A percentile compares a stretch with the other conserved stretches of the same genome.
These are phyloP conservation scores for Fusarium denticulatum DNA, from an alignment of 2,329 filamentous ascomycete species.

Conservation along the genomic window DNA sequence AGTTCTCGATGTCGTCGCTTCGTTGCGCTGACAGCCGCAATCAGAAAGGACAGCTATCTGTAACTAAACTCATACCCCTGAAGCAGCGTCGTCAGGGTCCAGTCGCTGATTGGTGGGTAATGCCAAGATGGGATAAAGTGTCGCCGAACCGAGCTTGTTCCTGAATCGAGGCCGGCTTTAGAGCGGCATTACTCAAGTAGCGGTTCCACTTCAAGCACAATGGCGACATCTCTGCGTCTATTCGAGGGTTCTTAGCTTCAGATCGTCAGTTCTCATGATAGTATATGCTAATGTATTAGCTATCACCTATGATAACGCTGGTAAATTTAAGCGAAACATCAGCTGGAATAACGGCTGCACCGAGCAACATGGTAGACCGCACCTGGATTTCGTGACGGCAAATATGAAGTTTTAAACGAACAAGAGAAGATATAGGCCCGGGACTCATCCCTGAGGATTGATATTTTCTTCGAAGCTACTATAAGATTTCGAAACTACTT, in stretches of 20 bases:
- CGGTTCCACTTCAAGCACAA: constrained; percentile 3
- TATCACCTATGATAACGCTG: too few species aligned
- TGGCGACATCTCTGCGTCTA: not conserved
- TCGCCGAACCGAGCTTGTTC: constrained; percentile 34
- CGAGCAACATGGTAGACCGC: not conserved
- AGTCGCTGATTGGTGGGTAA: constrained; percentile 35
- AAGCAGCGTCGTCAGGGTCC: constrained; percentile 36
- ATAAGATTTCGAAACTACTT: too few species aligned
- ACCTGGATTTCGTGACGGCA: not conserved
- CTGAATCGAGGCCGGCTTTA: not conserved
- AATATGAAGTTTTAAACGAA: not conserved
- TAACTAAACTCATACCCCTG: constrained; percentile 40
- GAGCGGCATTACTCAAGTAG: not conserved
- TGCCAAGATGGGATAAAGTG: constrained; percentile 39
- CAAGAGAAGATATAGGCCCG: too few species aligned
- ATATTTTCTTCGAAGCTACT: too few species aligned
- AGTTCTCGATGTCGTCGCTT: constrained; percentile 28
- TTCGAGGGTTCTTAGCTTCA: not conserved
- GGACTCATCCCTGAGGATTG: not conserved
- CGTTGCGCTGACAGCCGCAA: constrained; percentile 29
- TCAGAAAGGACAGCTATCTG: constrained; percentile 44
- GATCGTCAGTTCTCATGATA: not conserved
- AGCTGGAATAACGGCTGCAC: not conserved
- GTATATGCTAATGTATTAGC: not conserved
- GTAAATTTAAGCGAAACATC: not conserved